These are phyloP conservation scores for Tricholoma hemisulphureum DNA, from an alignment of 768 basidiomycete species.

Conservation along the genomic window DNA sequence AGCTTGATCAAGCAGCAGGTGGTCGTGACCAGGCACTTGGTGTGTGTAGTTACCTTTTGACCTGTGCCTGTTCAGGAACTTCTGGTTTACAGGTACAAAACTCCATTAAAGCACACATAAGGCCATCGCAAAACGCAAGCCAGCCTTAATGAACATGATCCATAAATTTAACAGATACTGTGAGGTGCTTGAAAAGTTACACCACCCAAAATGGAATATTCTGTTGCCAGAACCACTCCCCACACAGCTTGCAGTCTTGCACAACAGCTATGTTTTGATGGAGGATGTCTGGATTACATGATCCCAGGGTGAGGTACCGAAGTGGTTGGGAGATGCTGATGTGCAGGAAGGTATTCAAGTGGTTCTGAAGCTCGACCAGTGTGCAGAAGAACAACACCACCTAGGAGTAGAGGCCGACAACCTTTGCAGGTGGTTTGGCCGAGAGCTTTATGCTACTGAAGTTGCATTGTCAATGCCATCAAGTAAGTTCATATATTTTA, in stretches of 20 bases:
- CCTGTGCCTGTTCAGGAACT: too few species aligned
- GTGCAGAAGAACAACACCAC: conserved; percentile 14
- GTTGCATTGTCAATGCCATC: conserved; percentile 14
- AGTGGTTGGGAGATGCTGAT: conserved; percentile 32
- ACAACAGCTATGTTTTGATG: conserved; percentile 26
- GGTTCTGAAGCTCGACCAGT: conserved; percentile 10
- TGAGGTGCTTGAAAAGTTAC: conserved; percentile 20
- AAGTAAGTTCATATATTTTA: conserved; percentile 21
- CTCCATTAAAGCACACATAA: conserved; percentile 31
- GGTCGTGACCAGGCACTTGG: conserved; percentile 32
- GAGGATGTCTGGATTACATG: conserved; percentile 37
- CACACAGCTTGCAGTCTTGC: conserved; percentile 24
- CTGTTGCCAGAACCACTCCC: conserved; percentile 33
- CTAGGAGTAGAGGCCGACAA: conserved; percentile 27
- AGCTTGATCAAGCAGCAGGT: conserved; percentile 31
- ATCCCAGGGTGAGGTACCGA: conserved; percentile 9
- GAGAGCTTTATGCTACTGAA: conserved; percentile 26
- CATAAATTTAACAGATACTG: conserved; percentile 28
- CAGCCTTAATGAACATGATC: conserved; percentile 28
- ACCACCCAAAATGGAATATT: conserved; percentile 23
- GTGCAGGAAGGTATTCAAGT: conserved; percentile 16
- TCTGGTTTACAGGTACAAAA: conserved; percentile 29
- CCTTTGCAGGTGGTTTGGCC: conserved; percentile 32
- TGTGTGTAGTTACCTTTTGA: too few species aligned
- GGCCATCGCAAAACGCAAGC: conserved; percentile 29